phyloP scores from a whole-genome alignment of 345 rosid genomes.

The Boechera stricta region DNA sequence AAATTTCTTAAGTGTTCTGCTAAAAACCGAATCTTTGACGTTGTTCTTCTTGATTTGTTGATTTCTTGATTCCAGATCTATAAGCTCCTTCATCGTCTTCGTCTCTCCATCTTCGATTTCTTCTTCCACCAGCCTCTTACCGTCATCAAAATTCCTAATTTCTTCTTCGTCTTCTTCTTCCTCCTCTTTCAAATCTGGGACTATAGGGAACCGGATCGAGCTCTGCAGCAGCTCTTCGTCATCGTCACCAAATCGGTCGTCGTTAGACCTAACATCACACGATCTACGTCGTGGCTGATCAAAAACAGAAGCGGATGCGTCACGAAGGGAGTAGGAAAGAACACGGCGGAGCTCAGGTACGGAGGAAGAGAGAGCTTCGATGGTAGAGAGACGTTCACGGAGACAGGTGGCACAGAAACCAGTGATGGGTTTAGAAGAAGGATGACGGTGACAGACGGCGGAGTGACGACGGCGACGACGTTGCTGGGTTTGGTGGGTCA shows the following conservation, averaged over 20 bases:
- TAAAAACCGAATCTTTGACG: slow-evolving; percentile 60
- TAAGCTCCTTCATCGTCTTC: slow-evolving; percentile 77
- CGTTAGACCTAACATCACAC: slow-evolving; percentile 49
- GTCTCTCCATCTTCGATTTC: slow-evolving; percentile 57
- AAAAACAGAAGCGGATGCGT: slow-evolving; percentile 19
- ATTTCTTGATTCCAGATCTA: slow-evolving; percentile 67
- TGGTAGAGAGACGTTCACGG: slow-evolving; percentile 75
- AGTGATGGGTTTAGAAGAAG: slow-evolving; percentile 57
- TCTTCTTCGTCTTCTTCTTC: slow-evolving; percentile 37
- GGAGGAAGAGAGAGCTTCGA: slow-evolving; percentile 51
- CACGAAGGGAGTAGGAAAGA: slow-evolving; percentile 41
- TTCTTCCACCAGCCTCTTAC: slow-evolving; percentile 35
- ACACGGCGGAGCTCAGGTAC: slow-evolving; percentile 41
- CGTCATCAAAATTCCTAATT: slow-evolving; percentile 28
- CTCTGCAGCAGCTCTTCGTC: slow-evolving; percentile 28
- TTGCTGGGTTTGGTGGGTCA: slow-evolving; percentile 46
- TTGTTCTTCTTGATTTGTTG: slow-evolving; percentile 48
- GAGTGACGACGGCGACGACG: slow-evolving; percentile 55
- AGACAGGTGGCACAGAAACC: slow-evolving; percentile 80
- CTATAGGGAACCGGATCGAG: slow-evolving; percentile 38
- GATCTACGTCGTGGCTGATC: slow-evolving; percentile 66
- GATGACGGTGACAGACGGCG: slow-evolving; percentile 66
- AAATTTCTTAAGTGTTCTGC: slow-evolving; percentile 64
- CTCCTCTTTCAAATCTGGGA: slow-evolving; percentile 37
- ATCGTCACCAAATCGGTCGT: slow-evolving; percentile 36